Evolutionary conservation across 2,329 filamentous ascomycete species (phyloP).

Genomic region (Cladosporium sp.): DNA sequence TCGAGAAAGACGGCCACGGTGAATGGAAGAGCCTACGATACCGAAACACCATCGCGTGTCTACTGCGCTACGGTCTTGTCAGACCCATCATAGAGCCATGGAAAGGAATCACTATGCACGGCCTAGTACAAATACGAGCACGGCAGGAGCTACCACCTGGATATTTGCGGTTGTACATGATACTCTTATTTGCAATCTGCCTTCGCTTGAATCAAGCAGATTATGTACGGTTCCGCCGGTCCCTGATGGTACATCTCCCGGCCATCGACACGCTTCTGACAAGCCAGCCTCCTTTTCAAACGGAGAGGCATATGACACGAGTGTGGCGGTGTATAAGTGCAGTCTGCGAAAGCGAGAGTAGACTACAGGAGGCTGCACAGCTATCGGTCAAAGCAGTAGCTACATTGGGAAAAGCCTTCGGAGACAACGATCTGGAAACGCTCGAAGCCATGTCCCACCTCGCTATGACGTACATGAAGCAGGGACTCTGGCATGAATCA

Average conservation of each 20-base stretch:
- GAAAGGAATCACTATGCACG: constrained; percentile 8
- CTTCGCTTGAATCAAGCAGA: not conserved
- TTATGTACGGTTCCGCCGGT: not conserved
- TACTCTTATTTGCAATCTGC: not conserved
- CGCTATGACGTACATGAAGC: too few relatives aligned
- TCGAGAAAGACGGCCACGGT: not conserved
- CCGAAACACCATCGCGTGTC: not conserved
- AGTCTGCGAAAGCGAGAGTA: not conserved
- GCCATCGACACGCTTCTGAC: not conserved
- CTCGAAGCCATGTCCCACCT: not conserved
- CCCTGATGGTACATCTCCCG: not conserved
- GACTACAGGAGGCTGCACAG: not conserved
- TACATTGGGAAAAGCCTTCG: not conserved
- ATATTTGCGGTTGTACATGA: not conserved
- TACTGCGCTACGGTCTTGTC: not conserved
- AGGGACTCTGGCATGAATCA: not conserved
- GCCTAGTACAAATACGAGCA: not conserved
- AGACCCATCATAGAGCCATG: not conserved
- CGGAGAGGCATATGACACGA: not conserved
- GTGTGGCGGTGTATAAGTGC: not conserved
- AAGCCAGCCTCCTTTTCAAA: not conserved
- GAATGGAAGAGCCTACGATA: not conserved
- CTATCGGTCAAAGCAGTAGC: not conserved
- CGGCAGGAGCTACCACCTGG: not conserved
- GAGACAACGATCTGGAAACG: not conserved